Conservation (phyloP, 1,284 basidiomycete genomes). For the Ceratobasidium sp. region DNA sequence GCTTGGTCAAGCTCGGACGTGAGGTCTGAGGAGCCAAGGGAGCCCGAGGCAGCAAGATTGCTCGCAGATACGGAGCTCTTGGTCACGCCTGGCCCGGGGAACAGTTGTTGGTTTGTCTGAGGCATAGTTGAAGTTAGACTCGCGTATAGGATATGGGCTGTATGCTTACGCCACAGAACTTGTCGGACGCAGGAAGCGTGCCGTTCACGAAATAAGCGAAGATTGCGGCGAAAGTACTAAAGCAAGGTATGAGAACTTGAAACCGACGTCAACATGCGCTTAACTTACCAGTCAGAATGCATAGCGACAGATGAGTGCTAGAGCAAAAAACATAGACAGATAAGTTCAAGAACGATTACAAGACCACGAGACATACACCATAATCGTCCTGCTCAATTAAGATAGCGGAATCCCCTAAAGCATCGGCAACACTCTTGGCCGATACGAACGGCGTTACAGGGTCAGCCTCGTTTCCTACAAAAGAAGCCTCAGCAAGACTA, state of each 20-base stretch:
- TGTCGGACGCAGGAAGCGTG: neutral
- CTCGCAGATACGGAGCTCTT: neutral
- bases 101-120: slow-evolving; percentile 10
- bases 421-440: slow-evolving; percentile 34
- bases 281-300: slow-evolving; percentile 18
- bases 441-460: slow-evolving; percentile 31
- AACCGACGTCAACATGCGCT: neutral
- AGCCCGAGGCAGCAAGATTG: neutral
- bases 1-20: neutral
- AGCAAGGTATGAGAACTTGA: neutral
- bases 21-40: neutral
- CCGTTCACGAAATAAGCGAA: slow-evolving; percentile 2
- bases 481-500: neutral
- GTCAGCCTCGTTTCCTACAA: slow-evolving; percentile 40
- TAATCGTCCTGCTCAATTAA: slow-evolving; percentile 39
- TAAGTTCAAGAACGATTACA: neutral
- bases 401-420: slow-evolving; percentile 18
- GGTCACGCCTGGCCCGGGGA: neutral
- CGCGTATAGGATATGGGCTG: neutral
- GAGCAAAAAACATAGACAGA: neutral
- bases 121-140: neutral
- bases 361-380: slow-evolving; percentile 1
- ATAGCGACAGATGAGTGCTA: slow-evolving; percentile 13
- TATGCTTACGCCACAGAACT: slow-evolving; percentile 20
- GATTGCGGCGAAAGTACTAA: neutral